These are phyloP conservation scores for Myochromella boudieri DNA, from an alignment of 768 basidiomycete genomes.

Conservation along the genomic window DNA sequence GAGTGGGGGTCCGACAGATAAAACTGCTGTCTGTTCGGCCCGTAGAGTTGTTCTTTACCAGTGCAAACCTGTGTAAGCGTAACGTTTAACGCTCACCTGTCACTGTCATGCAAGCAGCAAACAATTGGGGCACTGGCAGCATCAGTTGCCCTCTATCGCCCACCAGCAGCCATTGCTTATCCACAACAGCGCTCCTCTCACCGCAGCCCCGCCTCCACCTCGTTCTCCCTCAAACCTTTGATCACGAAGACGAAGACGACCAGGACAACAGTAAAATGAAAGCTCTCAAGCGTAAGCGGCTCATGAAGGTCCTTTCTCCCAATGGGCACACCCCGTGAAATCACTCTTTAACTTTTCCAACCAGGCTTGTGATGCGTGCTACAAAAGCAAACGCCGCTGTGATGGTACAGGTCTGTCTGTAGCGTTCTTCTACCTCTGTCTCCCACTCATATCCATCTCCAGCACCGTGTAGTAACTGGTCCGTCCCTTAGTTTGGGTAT, in stretches of 20 bases:
- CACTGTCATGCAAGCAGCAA: no score
- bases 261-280: conserved; percentile 36
- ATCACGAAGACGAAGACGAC: conserved; percentile 31
- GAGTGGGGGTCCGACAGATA: no score
- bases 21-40: no score
- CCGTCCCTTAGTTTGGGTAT: no score
- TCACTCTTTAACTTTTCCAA: conserved; percentile 13
- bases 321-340: conserved; percentile 2
- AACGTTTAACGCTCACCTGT: no score
- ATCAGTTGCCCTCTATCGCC: conserved; percentile 23
- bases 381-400: conserved; percentile 82
- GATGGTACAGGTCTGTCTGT: conserved; percentile 68
- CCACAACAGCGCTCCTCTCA: conserved; percentile 23
- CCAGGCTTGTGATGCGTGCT: conserved; percentile 78
- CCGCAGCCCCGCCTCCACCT: conserved; percentile 19
- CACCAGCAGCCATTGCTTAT: conserved; percentile 20
- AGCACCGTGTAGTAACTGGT: conserved; percentile 87
- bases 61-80: no score
- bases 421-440: conserved; percentile 10
- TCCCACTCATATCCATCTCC: conserved; percentile 18
- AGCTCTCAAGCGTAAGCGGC: conserved; percentile 53
- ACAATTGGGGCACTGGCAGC: conserved; percentile 36
- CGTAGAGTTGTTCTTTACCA: no score
- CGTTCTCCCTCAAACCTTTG: conserved; percentile 20
- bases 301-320: conserved; percentile 42